phyloP scores from a whole-genome alignment of 2,329 filamentous ascomycete genomes.

The Dactylellina parvicollis region DNA sequence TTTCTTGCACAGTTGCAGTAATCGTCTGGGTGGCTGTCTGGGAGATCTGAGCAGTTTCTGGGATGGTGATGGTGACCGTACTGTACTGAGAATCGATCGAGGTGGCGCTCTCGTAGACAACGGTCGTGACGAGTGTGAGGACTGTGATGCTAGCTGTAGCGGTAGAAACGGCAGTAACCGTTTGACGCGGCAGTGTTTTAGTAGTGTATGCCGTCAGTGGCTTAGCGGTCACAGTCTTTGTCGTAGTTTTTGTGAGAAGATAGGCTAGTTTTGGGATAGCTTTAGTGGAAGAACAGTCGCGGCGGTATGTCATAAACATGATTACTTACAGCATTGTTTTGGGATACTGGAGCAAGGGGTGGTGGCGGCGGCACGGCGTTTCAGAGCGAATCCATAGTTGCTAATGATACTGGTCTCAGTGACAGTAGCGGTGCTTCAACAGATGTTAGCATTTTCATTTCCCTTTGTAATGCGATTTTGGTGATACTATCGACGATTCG shows the following conservation, averaged over 20 bases:
- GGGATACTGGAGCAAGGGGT: conserved; percentile 24
- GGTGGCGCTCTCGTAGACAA: conserved; percentile 23
- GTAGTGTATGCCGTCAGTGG: conserved; percentile 20
- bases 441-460: conserved; percentile 1
- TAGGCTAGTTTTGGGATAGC: conserved; percentile 10
- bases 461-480: background rate
- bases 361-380: conserved; percentile 11
- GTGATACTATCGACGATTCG: background rate
- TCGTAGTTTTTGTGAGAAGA: conserved; percentile 34
- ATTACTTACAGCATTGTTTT: conserved; percentile 28
- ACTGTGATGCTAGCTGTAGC: conserved; percentile 29
- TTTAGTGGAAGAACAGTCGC: background rate
- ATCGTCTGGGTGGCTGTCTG: conserved; percentile 16
- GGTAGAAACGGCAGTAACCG: background rate
- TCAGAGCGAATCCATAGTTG: conserved; percentile 13
- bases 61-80: conserved; percentile 31
- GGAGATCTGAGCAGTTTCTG: conserved; percentile 13
- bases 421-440: background rate
- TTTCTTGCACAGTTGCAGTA: conserved; percentile 14
- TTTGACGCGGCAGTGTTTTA: conserved; percentile 34
- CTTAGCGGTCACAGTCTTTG: conserved; percentile 28
- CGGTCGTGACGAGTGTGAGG: conserved; percentile 29
- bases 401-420: background rate
- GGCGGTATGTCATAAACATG: background rate
- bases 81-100: conserved; percentile 27